A percentile compares a stretch with the other conserved stretches of the same genome.
Conservation (phyloP, 2,329 filamentous ascomycete genomes). For the Colletotrichum nymphaeae region DNA sequence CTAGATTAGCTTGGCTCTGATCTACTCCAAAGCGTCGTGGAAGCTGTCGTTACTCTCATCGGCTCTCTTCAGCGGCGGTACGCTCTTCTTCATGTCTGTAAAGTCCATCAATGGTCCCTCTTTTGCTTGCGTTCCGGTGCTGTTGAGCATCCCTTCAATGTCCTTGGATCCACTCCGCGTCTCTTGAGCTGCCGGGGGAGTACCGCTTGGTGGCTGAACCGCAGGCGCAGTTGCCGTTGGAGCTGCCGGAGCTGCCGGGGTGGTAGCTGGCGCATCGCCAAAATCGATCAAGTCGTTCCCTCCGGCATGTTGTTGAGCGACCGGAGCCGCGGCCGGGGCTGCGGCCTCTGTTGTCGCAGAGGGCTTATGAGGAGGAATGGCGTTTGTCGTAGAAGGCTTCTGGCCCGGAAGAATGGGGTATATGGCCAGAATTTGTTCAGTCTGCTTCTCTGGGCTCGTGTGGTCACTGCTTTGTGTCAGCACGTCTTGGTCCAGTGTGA, state of each 20-base stretch:
- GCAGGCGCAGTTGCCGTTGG: conserved; percentile 24
- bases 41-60: conserved; percentile 52
- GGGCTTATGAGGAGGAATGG: conserved; percentile 61
- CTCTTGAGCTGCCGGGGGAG: background rate
- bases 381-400: conserved; percentile 63
- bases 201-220: background rate
- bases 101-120: conserved; percentile 68
- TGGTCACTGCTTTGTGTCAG: conserved; percentile 62
- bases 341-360: conserved; percentile 24
- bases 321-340: conserved; percentile 19
- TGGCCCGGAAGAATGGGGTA: conserved; percentile 88
- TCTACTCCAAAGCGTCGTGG: conserved; percentile 50
- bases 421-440: conserved; percentile 86
- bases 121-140: conserved; percentile 57
- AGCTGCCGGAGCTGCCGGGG: conserved; percentile 17
- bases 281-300: conserved; percentile 67
- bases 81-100: conserved; percentile 61
- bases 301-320: conserved; percentile 42
- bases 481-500: background rate
- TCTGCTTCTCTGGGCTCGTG: conserved; percentile 74
- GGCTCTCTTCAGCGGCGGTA: conserved; percentile 43
- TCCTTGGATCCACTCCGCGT: conserved; percentile 43
- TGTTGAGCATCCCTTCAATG: conserved; percentile 56
- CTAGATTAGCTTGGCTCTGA: conserved; percentile 16
- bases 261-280: conserved; percentile 42